Evolutionary conservation across 2,329 filamentous ascomycete genomes (phyloP).

Genomic region (Truncatella angustata): DNA sequence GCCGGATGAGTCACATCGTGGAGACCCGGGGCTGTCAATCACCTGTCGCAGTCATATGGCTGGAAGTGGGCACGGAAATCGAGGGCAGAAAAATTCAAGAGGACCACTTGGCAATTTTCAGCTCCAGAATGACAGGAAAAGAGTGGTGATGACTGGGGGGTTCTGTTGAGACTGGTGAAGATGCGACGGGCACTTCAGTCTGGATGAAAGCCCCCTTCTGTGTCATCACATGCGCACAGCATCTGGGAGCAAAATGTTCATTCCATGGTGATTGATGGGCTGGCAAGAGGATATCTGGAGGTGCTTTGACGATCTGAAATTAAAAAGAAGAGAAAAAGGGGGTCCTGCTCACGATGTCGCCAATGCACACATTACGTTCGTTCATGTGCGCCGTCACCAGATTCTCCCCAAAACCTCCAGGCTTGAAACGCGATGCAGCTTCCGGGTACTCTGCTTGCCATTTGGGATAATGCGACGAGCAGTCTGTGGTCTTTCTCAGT

Average conservation of each 20-base stretch:
- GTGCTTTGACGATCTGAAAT: too few relatives aligned
- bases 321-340: conserved; percentile 16
- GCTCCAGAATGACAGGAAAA: neutral
- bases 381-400: conserved; percentile 57
- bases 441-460: conserved; percentile 55
- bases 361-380: conserved; percentile 64
- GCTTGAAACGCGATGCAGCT: conserved; percentile 48
- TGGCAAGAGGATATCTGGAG: too few relatives aligned
- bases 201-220: too few relatives aligned
- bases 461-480: conserved; percentile 53
- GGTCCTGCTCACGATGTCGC: conserved; percentile 54
- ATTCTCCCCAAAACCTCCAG: conserved; percentile 65
- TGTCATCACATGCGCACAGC: too few relatives aligned
- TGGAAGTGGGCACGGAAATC: too few relatives aligned
- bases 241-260: too few relatives aligned
- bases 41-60: too few relatives aligned
- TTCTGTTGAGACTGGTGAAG: neutral
- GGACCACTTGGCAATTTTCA: neutral
- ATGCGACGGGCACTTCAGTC: too few relatives aligned
- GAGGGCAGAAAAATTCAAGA: too few relatives aligned
- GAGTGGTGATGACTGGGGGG: neutral
- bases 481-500: conserved; percentile 43
- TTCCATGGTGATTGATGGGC: too few relatives aligned
- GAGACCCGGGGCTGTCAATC: too few relatives aligned
- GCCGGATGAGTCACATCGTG: too few relatives aligned